Conservation (phyloP, 2,329 filamentous ascomycete species). For the Pyricularia grisea region DNA sequence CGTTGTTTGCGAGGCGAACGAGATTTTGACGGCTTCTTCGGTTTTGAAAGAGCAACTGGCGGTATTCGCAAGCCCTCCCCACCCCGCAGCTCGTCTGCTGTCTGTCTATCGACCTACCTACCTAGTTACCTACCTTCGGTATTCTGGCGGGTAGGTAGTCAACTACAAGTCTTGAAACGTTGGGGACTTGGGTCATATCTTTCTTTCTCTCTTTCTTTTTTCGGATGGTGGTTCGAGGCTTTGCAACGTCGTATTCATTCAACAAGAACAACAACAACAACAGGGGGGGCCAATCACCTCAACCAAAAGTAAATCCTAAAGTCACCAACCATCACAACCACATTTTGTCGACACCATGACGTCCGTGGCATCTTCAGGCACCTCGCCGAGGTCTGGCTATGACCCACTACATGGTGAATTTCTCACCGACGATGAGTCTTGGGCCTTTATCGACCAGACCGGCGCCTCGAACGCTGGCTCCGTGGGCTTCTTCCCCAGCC, state of each 20-base stretch:
- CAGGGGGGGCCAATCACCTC: neutral
- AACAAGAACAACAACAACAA: neutral
- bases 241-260: no score
- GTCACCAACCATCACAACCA: neutral
- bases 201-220: neutral
- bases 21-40: neutral
- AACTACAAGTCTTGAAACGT: neutral
- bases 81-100: no score
- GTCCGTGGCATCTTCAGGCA: constrained; percentile 27
- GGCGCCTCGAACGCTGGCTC: constrained; percentile 25
- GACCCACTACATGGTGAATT: constrained; percentile 20
- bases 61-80: neutral
- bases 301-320: neutral
- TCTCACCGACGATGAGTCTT: constrained; percentile 29
- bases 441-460: constrained; percentile 30
- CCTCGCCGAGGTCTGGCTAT: constrained; percentile 29
- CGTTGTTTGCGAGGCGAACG: neutral
- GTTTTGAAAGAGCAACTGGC: neutral
- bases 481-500: constrained; percentile 37
- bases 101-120: no score
- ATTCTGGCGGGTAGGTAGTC: no score
- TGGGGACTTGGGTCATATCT: neutral
- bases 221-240: no score
- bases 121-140: no score
- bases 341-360: constrained; percentile 16